A percentile compares a stretch with the other conserved stretches of the same genome.
These are phyloP conservation scores for Capsella rubella DNA, from an alignment of 441 rosid species.

Conservation along the genomic window DNA sequence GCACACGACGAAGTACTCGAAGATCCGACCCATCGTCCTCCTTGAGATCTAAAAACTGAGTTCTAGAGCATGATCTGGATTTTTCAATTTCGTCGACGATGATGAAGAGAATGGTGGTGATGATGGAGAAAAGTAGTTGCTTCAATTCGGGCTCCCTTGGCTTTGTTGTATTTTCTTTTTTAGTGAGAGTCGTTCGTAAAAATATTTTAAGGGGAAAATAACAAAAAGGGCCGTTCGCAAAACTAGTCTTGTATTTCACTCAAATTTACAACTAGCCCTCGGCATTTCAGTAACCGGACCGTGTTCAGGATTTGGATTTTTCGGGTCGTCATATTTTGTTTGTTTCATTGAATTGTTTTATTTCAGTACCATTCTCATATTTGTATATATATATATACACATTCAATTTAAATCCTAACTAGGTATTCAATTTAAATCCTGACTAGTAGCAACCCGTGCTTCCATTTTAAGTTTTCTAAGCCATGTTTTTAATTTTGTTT, in stretches of 20 bases:
- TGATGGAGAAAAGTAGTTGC: slow-evolving; percentile 30
- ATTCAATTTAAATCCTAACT: too few species aligned
- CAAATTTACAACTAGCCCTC: neutral
- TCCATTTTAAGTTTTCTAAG: too few species aligned
- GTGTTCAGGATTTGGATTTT: too few species aligned
- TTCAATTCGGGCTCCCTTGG: slow-evolving; percentile 4
- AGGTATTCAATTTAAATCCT: too few species aligned
- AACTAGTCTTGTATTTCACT: slow-evolving; percentile 7
- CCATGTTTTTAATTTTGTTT: too few species aligned
- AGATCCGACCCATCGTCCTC: slow-evolving; percentile 69
- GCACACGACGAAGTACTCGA: slow-evolving; percentile 95
- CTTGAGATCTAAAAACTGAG: slow-evolving; percentile 38
- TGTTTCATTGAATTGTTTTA: too few species aligned
- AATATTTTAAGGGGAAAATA: neutral
- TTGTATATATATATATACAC: too few species aligned
- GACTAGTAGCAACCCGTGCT: too few species aligned
- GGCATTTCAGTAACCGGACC: too few species aligned
- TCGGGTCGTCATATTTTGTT: too few species aligned
- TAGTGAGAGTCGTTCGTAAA: neutral
- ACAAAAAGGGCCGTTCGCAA: neutral
- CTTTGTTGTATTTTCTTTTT: neutral
- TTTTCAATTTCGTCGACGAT: neutral
- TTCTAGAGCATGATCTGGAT: slow-evolving; percentile 31
- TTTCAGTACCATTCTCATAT: too few species aligned
- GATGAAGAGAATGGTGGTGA: slow-evolving; percentile 7